Evolutionary conservation across 768 basidiomycete species (phyloP), one percentile per base, ranked within the genome.

Genomic region (Xerocomellus amylosporus): DNA sequence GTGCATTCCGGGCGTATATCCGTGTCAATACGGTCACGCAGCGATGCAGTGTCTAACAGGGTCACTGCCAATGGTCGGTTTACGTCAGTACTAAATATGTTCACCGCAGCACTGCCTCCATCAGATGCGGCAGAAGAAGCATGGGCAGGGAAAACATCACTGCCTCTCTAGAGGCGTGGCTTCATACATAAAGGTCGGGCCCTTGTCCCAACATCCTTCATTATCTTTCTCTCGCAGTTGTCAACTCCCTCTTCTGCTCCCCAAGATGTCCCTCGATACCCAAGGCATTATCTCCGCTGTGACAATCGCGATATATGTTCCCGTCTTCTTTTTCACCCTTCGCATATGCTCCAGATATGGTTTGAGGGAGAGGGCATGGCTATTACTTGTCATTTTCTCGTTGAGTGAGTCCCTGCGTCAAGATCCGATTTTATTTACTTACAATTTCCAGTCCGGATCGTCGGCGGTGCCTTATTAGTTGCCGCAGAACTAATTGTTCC

Each of bases 351-450:
- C 76, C 46, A 80, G 76, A 31, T 83, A 87, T 74, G 81, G 86
- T 59, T 68, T 79, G 53, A 74, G 77, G 40, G 79, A 84, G 66
- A 81, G 77, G 30, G 87, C 84, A 54, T 89, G 85, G 85, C 67
- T 87, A n/a, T 80, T 81, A 58, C 74, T 88, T n/a, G 74, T 80
- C 42, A 69, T 85, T 13, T 86, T 88, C 56, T 77, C 84, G 12
- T 56, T 79, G 41, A 68, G 86, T 85, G 56, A 64, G 82, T 73
- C 31, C 13, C 39, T 12, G 34, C 2, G 3, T 24, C 33, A 8
- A 36, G 24, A 47, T 34, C 8, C 30, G 26, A n/a, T 48, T 37
- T 19, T 9, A 19, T 48, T 47, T 41, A 46, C 55, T 56, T 40
- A 54, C 26, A 28, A 51, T 52, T 41, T 31, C 49, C 46, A 88